Evolutionary conservation across 257 asterid genomes (phyloP).

Genomic region (Linaria vulgaris): DNA sequence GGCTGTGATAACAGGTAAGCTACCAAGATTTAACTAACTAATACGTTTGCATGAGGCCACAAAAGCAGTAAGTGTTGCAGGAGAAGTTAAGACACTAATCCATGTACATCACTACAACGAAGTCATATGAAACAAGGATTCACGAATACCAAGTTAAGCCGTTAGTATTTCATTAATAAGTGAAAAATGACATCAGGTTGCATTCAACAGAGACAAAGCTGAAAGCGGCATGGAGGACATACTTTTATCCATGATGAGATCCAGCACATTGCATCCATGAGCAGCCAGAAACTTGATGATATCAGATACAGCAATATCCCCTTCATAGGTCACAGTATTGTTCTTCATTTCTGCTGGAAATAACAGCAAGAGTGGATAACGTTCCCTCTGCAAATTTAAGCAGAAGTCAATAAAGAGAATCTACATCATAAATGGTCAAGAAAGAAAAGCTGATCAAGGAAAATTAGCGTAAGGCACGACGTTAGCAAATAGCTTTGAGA

Average conservation of each 20-base stretch:
- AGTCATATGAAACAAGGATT: slow-evolving; percentile 12
- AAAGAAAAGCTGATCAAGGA: no score
- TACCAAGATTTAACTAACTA: slow-evolving; percentile 1
- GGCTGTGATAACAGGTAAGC: slow-evolving; percentile 8
- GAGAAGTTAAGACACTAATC: slow-evolving; percentile 9
- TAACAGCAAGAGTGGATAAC: slow-evolving; percentile 75
- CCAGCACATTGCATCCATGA: slow-evolving; percentile 55
- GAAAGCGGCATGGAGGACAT: slow-evolving; percentile 25
- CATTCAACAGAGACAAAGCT: slow-evolving; percentile 13
- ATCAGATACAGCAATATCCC: slow-evolving; percentile 66
- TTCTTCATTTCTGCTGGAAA: slow-evolving; percentile 74
- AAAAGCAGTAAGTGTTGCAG: background rate
- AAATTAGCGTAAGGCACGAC: background rate
- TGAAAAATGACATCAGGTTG: slow-evolving; percentile 7
- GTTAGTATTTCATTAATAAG: slow-evolving; percentile 16
- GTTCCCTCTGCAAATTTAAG: slow-evolving; percentile 68
- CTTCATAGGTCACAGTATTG: slow-evolving; percentile 56
- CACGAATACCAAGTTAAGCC: slow-evolving; percentile 7
- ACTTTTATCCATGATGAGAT: slow-evolving; percentile 61
- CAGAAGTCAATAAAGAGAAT: slow-evolving; percentile 24
- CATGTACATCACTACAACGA: slow-evolving; percentile 10
- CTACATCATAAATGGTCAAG: background rate
- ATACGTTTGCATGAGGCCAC: background rate
- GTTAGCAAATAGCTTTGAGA: no score
- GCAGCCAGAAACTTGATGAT: slow-evolving; percentile 69